Evolutionary conservation across 257 asterid genomes (phyloP).

Genomic region (Solanum verrucosum): DNA sequence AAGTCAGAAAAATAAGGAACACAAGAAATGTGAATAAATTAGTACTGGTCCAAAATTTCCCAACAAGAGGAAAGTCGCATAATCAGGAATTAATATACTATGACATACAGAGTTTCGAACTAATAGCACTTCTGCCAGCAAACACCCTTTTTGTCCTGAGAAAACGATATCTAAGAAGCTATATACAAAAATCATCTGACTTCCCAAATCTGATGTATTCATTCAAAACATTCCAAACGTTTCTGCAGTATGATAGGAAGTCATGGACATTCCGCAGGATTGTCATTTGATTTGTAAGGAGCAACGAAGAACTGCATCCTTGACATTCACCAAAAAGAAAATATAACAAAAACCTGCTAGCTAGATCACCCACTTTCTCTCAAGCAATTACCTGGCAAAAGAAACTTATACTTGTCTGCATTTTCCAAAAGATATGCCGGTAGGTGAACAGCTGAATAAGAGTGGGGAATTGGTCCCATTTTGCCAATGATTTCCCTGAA

Average conservation of each 20-base stretch:
- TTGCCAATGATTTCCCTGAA: constrained; percentile 71
- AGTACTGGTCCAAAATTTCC: background rate
- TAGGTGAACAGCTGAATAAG: constrained; percentile 72
- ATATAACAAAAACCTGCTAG: background rate
- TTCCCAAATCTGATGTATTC: constrained; percentile 1
- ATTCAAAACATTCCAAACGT: constrained; percentile 27
- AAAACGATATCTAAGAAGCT: constrained; percentile 22
- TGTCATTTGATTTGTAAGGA: constrained; percentile 7
- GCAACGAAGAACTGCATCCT: constrained; percentile 17
- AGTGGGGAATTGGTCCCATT: constrained; percentile 76
- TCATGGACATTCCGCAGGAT: constrained; percentile 18
- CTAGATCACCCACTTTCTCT: constrained; percentile 46
- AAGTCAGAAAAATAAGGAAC: background rate
- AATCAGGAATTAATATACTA: background rate
- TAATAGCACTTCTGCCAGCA: constrained; percentile 1
- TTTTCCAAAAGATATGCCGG: constrained; percentile 74
- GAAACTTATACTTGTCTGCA: constrained; percentile 49
- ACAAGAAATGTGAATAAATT: background rate
- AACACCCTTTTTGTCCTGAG: background rate
- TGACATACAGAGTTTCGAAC: background rate
- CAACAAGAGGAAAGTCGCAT: background rate
- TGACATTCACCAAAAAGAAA: constrained; percentile 22
- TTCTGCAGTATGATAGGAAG: constrained; percentile 20
- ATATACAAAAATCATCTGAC: constrained; percentile 12
- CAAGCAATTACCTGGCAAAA: constrained; percentile 69